A percentile compares a stretch with the other conserved stretches of the same genome.
These are phyloP conservation scores for Cucurbita argyrosperma DNA, from an alignment of 306 rosid species.

Conservation along the genomic window DNA sequence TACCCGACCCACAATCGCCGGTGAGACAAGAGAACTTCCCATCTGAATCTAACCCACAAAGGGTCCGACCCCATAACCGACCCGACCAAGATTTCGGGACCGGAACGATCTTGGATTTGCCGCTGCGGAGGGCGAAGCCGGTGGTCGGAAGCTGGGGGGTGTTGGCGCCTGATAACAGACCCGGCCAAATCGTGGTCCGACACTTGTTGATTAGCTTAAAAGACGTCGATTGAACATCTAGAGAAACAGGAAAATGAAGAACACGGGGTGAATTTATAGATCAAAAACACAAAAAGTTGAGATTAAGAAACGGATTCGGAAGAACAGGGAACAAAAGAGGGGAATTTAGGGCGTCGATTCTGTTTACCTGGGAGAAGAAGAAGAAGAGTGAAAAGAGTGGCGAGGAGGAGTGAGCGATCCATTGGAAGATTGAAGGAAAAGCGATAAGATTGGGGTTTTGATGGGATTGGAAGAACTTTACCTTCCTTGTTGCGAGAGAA, in stretches of 20 bases:
- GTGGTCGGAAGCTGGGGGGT: conserved; percentile 62
- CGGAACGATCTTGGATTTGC: conserved; percentile 34
- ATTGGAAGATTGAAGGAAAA: background rate
- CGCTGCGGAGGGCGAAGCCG: conserved; percentile 50
- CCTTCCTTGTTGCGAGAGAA: conserved; percentile 24
- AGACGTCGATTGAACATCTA: conserved; percentile 51
- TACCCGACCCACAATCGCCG: conserved; percentile 79
- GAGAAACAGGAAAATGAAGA: too few relatives aligned
- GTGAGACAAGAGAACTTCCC: conserved; percentile 63
- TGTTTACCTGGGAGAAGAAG: conserved; percentile 4
- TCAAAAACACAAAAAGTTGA: background rate
- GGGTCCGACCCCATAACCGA: conserved; percentile 80
- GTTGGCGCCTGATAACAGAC: conserved; percentile 67
- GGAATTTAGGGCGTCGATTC: background rate
- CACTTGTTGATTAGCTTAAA: conserved; percentile 80
- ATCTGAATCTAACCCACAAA: conserved; percentile 34
- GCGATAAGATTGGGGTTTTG: background rate
- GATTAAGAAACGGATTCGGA: background rate
- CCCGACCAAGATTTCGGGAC: conserved; percentile 82
- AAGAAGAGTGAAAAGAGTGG: background rate
- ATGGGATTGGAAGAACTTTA: conserved; percentile 14
- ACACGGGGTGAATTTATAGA: background rate
- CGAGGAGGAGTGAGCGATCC: conserved; percentile 7
- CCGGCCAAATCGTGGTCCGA: conserved; percentile 75
- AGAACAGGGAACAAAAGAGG: background rate